These are phyloP conservation scores for Saccharomycopsis fodiens DNA, from an alignment of 805 yeast species.

Conservation along the genomic window DNA sequence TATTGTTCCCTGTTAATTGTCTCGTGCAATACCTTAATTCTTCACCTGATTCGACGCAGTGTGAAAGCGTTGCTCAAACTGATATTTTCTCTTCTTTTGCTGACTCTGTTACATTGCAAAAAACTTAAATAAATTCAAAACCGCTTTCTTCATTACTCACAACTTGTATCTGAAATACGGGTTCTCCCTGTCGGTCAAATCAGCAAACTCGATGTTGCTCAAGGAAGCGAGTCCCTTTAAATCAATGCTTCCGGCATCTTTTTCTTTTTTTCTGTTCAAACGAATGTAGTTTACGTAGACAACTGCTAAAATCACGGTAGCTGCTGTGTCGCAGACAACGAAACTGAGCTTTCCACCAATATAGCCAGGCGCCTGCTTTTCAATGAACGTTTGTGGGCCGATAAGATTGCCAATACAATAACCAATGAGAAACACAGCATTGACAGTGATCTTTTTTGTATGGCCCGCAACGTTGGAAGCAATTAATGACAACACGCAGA, in stretches of 20 bases:
- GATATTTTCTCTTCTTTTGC: too few relatives aligned
- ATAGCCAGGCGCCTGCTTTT: conserved; percentile 35
- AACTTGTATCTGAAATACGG: conserved; percentile 42
- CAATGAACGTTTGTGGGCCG: conserved; percentile 64
- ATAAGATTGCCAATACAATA: conserved; percentile 63
- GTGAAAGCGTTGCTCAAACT: too few relatives aligned
- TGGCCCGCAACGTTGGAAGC: conserved; percentile 58
- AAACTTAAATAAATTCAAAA: too few relatives aligned
- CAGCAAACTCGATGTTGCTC: conserved; percentile 41
- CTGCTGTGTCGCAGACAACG: conserved; percentile 34
- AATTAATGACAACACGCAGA: conserved; percentile 29
- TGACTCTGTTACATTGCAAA: too few relatives aligned
- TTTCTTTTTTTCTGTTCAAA: conserved; percentile 20
- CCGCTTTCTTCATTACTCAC: too few relatives aligned
- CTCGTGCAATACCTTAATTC: too few relatives aligned
- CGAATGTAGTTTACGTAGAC: background rate
- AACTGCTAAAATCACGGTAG: conserved; percentile 29
- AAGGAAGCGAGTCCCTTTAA: conserved; percentile 19
- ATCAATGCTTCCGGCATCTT: conserved; percentile 21
- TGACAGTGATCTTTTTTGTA: too few relatives aligned
- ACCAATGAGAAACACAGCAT: conserved; percentile 51
- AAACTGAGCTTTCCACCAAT: conserved; percentile 38
- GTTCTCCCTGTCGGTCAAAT: conserved; percentile 48
- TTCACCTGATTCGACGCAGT: too few relatives aligned
- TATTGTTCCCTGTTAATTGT: too few relatives aligned